Evolutionary conservation across 2,329 filamentous ascomycete genomes (phyloP).

Genomic region (Parafenestella ontariensis): DNA sequence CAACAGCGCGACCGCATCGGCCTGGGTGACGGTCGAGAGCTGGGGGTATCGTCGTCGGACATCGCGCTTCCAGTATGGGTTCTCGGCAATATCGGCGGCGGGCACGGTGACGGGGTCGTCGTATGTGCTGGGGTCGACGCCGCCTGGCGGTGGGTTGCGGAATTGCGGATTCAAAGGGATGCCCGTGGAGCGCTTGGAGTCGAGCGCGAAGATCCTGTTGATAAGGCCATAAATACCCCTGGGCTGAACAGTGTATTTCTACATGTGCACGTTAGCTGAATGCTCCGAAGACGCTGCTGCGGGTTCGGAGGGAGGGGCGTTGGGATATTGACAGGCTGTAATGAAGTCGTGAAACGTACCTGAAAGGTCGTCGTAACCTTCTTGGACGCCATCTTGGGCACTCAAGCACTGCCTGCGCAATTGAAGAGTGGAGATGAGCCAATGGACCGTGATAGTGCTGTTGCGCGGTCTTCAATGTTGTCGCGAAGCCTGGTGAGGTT

Average conservation of each 20-base stretch:
- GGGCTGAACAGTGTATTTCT: conserved; percentile 98
- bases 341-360: conserved; percentile 27
- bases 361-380: conserved; percentile 38
- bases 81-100: conserved; percentile 87
- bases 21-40: conserved; percentile 80
- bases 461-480: conserved; percentile 22
- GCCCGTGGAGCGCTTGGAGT: conserved; percentile 87
- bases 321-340: conserved; percentile 1
- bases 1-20: conserved; percentile 84
- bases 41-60: conserved; percentile 80
- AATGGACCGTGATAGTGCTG: conserved; percentile 28
- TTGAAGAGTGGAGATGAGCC: conserved; percentile 28
- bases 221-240: conserved; percentile 86
- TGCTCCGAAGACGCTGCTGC: not conserved
- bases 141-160: conserved; percentile 84
- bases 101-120: conserved; percentile 83
- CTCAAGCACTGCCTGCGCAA: conserved; percentile 12
- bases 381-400: conserved; percentile 42
- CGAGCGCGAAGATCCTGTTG: conserved; percentile 79
- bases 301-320: conserved; percentile 12
- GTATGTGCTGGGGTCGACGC: conserved; percentile 72
- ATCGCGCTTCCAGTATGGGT: conserved; percentile 97
- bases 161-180: conserved; percentile 91
- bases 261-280: conserved; percentile 19
- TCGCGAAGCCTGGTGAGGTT: conserved; percentile 37